These are phyloP conservation scores for Silene uniflora DNA, from an alignment of 148 eudicot species.

Conservation along the genomic window DNA sequence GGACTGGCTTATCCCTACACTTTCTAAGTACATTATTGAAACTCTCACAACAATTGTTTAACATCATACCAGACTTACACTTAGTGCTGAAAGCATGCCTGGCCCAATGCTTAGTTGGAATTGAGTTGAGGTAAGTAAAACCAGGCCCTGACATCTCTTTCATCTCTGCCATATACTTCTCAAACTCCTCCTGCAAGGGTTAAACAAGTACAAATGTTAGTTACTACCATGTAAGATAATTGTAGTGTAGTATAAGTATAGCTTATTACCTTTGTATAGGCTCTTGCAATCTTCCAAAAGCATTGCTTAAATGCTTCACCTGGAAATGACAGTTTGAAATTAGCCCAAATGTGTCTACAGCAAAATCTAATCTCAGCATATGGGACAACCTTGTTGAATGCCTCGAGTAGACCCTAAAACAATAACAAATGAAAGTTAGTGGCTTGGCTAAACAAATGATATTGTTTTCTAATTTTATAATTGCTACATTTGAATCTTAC, in stretches of 20 bases:
- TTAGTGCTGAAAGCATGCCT: neutral
- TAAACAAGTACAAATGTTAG: neutral
- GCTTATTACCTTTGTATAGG: neutral
- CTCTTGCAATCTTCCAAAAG: neutral
- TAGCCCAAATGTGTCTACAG: neutral
- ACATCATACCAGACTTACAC: neutral
- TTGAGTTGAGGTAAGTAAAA: neutral
- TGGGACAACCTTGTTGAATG: neutral
- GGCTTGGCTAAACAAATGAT: too few relatives aligned
- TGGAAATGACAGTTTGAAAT: neutral
- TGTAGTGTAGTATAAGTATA: neutral
- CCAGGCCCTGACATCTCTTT: neutral
- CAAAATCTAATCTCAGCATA: neutral
- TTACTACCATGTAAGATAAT: neutral
- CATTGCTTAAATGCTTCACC: neutral
- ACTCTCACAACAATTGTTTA: neutral
- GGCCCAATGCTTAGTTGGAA: neutral
- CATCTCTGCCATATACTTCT: neutral
- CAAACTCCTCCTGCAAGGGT: neutral
- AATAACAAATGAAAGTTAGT: too few relatives aligned
- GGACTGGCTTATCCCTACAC: too few relatives aligned
- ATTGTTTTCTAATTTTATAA: too few relatives aligned
- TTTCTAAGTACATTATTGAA: too few relatives aligned
- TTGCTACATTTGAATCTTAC: neutral
- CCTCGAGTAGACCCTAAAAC: neutral